Evolutionary conservation across 371 early-diverging fungal genomes (phyloP).

Genomic region (Syncephalastrum racemosum): DNA sequence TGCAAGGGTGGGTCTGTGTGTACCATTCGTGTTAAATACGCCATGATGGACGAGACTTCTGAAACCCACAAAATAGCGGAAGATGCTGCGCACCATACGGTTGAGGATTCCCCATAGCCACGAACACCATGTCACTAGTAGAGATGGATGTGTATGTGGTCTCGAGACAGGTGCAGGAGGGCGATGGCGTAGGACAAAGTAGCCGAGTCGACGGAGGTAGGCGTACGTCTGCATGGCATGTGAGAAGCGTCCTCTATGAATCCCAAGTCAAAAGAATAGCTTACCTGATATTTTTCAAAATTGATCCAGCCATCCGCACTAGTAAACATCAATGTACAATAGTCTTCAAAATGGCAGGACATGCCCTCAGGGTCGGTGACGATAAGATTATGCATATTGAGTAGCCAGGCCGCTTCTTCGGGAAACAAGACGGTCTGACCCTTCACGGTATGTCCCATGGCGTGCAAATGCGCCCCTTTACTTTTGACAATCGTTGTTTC

Average conservation of each 20-base stretch:
- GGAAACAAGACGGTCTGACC: conserved; percentile 41
- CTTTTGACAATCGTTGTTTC: conserved; percentile 5
- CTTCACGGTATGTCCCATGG: conserved; percentile 19
- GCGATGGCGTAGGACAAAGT: conserved; percentile 28
- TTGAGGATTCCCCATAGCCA: too few relatives aligned
- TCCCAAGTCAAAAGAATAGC: background rate
- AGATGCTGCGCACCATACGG: background rate
- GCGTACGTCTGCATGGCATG: conserved; percentile 31
- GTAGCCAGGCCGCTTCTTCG: conserved; percentile 56
- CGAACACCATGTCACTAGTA: too few relatives aligned
- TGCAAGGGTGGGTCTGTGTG: background rate
- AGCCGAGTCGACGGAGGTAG: conserved; percentile 55
- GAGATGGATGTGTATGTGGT: background rate
- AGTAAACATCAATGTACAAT: conserved; percentile 24
- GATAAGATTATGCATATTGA: conserved; percentile 42
- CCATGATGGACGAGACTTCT: background rate
- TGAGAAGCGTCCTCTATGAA: background rate
- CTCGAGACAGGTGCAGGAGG: background rate
- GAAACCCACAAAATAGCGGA: background rate
- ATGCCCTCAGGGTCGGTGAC: conserved; percentile 11
- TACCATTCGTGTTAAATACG: background rate
- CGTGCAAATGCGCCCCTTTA: conserved; percentile 12
- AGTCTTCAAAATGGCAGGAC: conserved; percentile 15
- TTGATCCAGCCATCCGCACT: conserved; percentile 29
- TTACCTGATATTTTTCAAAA: conserved; percentile 41